These are phyloP conservation scores for Medicago truncatula DNA, from an alignment of 306 rosid species.

Conservation along the genomic window DNA sequence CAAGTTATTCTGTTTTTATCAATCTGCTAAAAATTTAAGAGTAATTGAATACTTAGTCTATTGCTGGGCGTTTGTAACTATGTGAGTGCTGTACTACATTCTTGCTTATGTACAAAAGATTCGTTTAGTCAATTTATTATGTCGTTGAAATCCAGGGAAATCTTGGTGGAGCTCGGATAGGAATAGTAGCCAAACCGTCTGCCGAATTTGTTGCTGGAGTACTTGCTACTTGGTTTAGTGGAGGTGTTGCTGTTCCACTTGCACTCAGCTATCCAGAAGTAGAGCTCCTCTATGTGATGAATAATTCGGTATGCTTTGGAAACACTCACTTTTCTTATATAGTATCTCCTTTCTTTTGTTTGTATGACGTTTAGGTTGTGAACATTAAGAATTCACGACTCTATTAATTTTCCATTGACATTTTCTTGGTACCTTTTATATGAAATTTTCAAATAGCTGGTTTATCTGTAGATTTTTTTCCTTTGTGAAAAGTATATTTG, in stretches of 20 bases:
- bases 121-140: no score
- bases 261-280: conserved; percentile 95
- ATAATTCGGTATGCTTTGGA: conserved; percentile 69
- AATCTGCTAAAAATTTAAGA: no score
- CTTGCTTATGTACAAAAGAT: no score
- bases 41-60: no score
- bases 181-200: conserved; percentile 93
- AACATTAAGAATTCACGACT: conserved; percentile 1
- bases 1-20: no score
- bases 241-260: conserved; percentile 98
- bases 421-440: conserved; percentile 4
- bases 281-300: conserved; percentile 84
- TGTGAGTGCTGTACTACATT: no score
- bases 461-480: conserved; percentile 8
- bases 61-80: no score
- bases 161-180: conserved; percentile 86
- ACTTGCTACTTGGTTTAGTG: conserved; percentile 92
- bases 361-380: conserved; percentile 16
- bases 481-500: conserved; percentile 8
- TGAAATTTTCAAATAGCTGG: conserved; percentile 23
- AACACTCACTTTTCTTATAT: conserved; percentile 23
- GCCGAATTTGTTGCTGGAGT: conserved; percentile 92
- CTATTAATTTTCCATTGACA: conserved; percentile 24
- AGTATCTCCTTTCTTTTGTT: conserved; percentile 4
- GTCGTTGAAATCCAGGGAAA: conserved; percentile 47